These are phyloP conservation scores for Pythium phragmiticola DNA, from an alignment of 352 stramenopile species.

Conservation along the genomic window DNA sequence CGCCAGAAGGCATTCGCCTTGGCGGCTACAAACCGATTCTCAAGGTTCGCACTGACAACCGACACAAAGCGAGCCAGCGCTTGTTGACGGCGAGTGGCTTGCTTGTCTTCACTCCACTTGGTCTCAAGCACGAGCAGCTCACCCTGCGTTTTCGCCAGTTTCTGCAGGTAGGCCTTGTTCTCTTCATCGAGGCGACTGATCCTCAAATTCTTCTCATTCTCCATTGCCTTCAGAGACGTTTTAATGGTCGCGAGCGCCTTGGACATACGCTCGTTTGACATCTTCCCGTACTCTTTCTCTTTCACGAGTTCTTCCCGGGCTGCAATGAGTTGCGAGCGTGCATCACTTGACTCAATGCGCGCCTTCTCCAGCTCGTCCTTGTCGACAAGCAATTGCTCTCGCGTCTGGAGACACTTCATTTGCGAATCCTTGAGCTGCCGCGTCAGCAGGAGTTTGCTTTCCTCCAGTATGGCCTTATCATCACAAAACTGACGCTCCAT, in stretches of 20 bases:
- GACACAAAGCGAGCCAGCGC: constrained; percentile 28
- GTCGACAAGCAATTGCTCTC: constrained; percentile 60
- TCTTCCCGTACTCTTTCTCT: constrained; percentile 54
- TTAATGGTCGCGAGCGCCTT: constrained; percentile 61
- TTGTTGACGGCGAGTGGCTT: constrained; percentile 32
- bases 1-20: constrained; percentile 36
- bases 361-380: constrained; percentile 65
- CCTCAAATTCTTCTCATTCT: constrained; percentile 59
- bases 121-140: constrained; percentile 57
- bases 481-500: constrained; percentile 39
- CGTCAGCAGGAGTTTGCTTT: constrained; percentile 47
- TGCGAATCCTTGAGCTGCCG: constrained; percentile 63
- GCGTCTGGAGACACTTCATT: constrained; percentile 48
- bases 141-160: constrained; percentile 53
- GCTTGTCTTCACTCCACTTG: constrained; percentile 39
- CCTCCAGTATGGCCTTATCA: constrained; percentile 43
- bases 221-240: constrained; percentile 50
- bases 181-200: constrained; percentile 57
- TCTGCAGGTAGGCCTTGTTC: constrained; percentile 45
- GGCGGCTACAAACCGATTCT: constrained; percentile 19
- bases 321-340: constrained; percentile 39
- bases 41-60: constrained; percentile 24
- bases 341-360: constrained; percentile 45
- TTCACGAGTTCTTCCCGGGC: constrained; percentile 54
- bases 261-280: constrained; percentile 52